Evolutionary conservation across 768 basidiomycete species (phyloP).

Genomic region (Boletus speciosus): DNA sequence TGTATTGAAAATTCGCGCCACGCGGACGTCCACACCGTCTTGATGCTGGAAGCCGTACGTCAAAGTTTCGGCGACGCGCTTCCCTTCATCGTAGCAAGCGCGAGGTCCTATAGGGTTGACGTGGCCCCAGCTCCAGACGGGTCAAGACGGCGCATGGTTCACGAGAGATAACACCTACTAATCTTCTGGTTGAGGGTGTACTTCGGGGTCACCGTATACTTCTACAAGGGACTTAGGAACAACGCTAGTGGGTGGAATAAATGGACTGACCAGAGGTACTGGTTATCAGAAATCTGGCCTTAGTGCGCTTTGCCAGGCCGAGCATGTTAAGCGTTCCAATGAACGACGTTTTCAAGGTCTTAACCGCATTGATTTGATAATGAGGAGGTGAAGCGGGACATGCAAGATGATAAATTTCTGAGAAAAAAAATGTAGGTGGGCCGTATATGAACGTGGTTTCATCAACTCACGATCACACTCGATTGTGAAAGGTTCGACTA

Average conservation of each 20-base stretch:
- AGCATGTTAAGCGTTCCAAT: constrained; percentile 99
- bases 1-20: constrained; percentile 98
- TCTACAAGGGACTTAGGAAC: constrained; percentile 43
- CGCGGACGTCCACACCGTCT: constrained; percentile 92
- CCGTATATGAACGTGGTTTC: too few relatives aligned
- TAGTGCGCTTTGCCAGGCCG: constrained; percentile 93
- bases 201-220: constrained; percentile 97
- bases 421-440: neutral
- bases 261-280: constrained; percentile 79
- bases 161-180: constrained; percentile 55
- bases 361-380: constrained; percentile 97
- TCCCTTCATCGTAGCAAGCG: constrained; percentile 99
- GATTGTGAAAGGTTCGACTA: constrained; percentile 96
- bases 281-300: constrained; percentile 93
- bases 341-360: constrained; percentile 98
- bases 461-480: constrained; percentile 85
- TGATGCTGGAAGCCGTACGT: constrained; percentile 96
- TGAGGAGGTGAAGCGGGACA: constrained; percentile 97
- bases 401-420: constrained; percentile 97
- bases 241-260: neutral
- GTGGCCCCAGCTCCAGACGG: constrained; percentile 77
- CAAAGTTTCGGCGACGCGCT: constrained; percentile 96
- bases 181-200: constrained; percentile 94
- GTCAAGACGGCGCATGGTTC: constrained; percentile 13
- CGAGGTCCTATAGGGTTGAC: constrained; percentile 98